phyloP scores from a whole-genome alignment of 2,329 filamentous ascomycete genomes.

The Pyrenophora graminea region DNA sequence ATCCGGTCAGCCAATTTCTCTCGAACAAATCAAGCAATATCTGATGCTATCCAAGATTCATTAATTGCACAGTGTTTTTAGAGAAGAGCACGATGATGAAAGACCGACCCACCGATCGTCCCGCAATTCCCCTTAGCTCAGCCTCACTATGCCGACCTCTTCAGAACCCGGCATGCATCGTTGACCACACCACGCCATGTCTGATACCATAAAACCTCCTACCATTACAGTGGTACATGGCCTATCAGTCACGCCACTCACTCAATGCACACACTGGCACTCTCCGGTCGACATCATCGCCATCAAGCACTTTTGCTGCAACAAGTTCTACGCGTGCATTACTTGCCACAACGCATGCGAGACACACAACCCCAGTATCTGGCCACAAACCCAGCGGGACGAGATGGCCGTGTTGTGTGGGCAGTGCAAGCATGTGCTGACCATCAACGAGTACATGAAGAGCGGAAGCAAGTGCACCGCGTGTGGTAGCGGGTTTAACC shows the following conservation, averaged over 20 bases:
- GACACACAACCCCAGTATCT: constrained; percentile 29
- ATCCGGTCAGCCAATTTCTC: not conserved
- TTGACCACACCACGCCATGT: constrained; percentile 9
- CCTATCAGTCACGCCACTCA: constrained; percentile 31
- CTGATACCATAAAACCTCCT: not conserved
- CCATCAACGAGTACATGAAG: constrained; percentile 37
- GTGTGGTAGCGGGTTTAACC: constrained; percentile 40
- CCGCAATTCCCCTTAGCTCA: constrained; percentile 21
- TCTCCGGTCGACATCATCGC: constrained; percentile 44
- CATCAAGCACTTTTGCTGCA: constrained; percentile 44
- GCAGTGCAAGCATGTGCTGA: constrained; percentile 33
- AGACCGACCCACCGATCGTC: constrained; percentile 17
- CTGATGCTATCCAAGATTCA: not conserved
- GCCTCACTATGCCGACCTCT: constrained; percentile 18
- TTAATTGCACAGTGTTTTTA: not conserved
- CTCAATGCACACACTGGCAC: constrained; percentile 42
- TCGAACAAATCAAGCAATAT: too few relatives aligned
- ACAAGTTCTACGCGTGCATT: constrained; percentile 45
- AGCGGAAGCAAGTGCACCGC: constrained; percentile 32
- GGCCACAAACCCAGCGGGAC: constrained; percentile 23
- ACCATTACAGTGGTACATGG: constrained; percentile 28
- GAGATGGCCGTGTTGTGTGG: constrained; percentile 40
- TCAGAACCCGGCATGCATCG: not conserved
- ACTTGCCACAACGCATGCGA: constrained; percentile 39
- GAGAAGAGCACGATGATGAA: constrained; percentile 5